Evolutionary conservation across 495 filamentous ascomycete species (phyloP), one percentile per base, ranked within the genome.

Genomic region (Stereocaulon alpinum): DNA sequence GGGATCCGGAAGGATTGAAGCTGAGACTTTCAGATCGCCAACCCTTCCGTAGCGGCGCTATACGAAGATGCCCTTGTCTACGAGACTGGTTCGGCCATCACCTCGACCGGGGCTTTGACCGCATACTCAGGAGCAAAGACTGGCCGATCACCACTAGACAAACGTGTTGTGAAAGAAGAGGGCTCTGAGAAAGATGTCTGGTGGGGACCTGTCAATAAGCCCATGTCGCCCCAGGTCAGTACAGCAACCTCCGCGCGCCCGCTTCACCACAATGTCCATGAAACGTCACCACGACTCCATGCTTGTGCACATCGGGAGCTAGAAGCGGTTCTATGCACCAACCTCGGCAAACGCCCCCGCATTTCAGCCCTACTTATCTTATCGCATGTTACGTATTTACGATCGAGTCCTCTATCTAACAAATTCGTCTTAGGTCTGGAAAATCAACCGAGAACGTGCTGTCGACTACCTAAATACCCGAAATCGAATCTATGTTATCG

Each of bases 51-150:
- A 59, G 83, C 94, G 66, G 88, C 93, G 61, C 82, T 98, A 62
- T 97, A 98, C 79, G 93, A 98, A 82, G 93, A 98, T 86, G 93
- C 93, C 58, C 81, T 98, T 51, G 93, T 97, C 65, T 98, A 97
- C 78, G 93, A 98, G 78, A 92, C 89, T 59, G 93, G 93, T 68
- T 91, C 91, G 54, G 93, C 94, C 66, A 96, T 98, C 76, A 94
- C 94, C 52, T 94, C 91, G 24, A 86, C 86, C 63, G 93, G 93
- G 70, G 93, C 93, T 61, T 77, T 98, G 66, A 96, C 89, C 20
- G 93, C 93, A 63, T 98, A 97, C 78, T 98, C 93, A 44, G 93
- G 93, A 64, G 86, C 90, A 61, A 98, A 98, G 81, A 98, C 93
- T 61, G 93, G 93, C 56, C 91, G 93, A 63, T 98, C 93, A 59